Base-by-base conservation (phyloP, 768 basidiomycete genomes). In the Boletus rubropictus region DNA sequence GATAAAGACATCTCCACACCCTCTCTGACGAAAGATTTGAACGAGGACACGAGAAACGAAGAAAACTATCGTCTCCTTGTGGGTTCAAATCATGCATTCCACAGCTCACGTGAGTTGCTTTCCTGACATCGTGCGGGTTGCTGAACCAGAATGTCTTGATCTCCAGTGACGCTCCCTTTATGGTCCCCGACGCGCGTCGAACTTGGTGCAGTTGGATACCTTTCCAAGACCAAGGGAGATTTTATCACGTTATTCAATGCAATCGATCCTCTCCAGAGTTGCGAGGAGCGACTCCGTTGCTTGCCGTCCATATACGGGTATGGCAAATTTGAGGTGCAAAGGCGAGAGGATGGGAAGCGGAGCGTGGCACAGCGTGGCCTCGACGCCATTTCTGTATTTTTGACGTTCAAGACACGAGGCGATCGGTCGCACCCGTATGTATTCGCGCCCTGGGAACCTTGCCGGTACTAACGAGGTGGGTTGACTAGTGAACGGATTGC, bases 171-270 rank as follows among this genome's bases (percentile, higher is more conserved):
- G 0, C 63, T 83, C 18, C 83, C 88, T 7, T 65, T 89, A 6
- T 92, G 88, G 88, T 73, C 70, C 5, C 89, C 89, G 2, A 67
- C 75, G 4, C 72, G 57, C 5, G 76, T 90, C 0, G 62, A 72
- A 11, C 65, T 89, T 3, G 89, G 89, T 7, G 80, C 82, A 3
- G 82, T 91, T 8, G 89, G 89, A 3, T 92, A 85, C 60, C 66
- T 89, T 21, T 72, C 71, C 28, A 85, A 82, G 54, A 77, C 82
- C 0, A 64, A 66, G n/a, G 89, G 88, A 3, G 65, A 69, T 37
- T 92, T 92, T 53, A 66, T 86, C 48, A 82, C 80, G 7, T 69
- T 90, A 7, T 81, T 89, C 66, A 86, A 89, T 61, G 77, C 83
- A 1, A 74, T 80, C 60, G 68, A 75, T 42, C 82, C 80, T 5